These are phyloP conservation scores for Borovskyia barvae DNA, from an alignment of 208 protist species.

Conservation along the genomic window DNA sequence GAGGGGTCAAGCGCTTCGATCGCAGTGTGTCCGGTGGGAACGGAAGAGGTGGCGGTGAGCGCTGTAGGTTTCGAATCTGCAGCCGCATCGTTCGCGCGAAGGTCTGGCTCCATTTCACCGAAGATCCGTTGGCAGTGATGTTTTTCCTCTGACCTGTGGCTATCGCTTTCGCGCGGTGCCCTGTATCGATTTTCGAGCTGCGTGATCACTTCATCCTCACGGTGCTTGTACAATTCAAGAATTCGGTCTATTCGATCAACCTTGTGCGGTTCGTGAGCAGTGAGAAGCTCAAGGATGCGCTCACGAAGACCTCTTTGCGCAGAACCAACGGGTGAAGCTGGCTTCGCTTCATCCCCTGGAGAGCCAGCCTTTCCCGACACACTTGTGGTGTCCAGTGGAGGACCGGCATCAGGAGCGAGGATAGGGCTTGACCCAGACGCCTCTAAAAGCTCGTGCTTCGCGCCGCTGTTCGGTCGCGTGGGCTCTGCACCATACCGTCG, in stretches of 20 bases:
- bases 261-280: slow-evolving; percentile 36
- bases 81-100: no score
- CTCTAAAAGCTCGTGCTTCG: slow-evolving; percentile 4
- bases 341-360: neutral
- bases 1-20: no score
- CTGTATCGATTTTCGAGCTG: slow-evolving; percentile 41
- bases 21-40: no score
- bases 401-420: neutral
- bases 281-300: slow-evolving; percentile 25
- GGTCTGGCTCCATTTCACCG: no score
- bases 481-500: slow-evolving; percentile 59
- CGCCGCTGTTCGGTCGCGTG: slow-evolving; percentile 4
- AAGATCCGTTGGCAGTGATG: no score
- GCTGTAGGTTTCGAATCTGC: no score
- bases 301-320: slow-evolving; percentile 8
- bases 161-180: neutral
- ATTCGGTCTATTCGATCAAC: slow-evolving; percentile 33
- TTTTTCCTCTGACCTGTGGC: no score
- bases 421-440: neutral
- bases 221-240: slow-evolving; percentile 30
- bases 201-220: slow-evolving; percentile 39
- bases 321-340: neutral
- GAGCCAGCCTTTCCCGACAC: neutral
- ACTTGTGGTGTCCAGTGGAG: slow-evolving; percentile 6
- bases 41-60: no score